Base-by-base conservation (phyloP, 306 rosid species). In the Hippophae tibetana region DNA sequence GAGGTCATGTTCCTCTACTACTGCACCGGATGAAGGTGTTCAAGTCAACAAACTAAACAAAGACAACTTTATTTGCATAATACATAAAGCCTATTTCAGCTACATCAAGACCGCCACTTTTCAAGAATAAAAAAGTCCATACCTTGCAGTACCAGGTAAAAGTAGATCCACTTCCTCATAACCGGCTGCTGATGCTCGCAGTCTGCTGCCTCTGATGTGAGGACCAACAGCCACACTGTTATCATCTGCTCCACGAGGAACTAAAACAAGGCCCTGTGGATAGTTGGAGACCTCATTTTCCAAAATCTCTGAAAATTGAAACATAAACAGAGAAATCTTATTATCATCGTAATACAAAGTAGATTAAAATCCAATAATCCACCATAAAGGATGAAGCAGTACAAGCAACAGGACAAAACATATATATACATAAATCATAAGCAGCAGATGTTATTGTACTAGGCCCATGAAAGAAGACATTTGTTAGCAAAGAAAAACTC, bases 81-180 rank as follows among this genome's bases (percentile, higher is more conserved):
- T 31, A 31, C 38, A 31, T 31, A 31, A 31, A 31, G 38, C 38
- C 38, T 4, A 31, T 31, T 31, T 31, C 38, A 31, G 4, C 38
- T 4, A 31, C 38, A 31, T 31, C 38, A 31, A 31, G 5, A 31
- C 3, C 5, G 5, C 5, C 38, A 31, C 38, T 31, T 31, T 31
- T 31, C 38, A 31, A 31, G 38, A 31, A 31, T 31, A 2, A 31
- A 31, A 31, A 31, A 31, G 38, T 31, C 38, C 38, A 55, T 85
- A 92, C 99, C 99, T 85, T 75, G 99, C 99, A 47, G 99, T 92
- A 66, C 96, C 99, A 2, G 99, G 99, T 47, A 92, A 78, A 51
- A 92, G 95, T 59, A 92, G 96, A 77, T 92, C 99, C 26, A 92
- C 99, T 81, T 88, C 96, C 82, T 82, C 99, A 12, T 82, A 79